A percentile compares a stretch with the other conserved stretches of the same genome.
Conservation (phyloP, 2,329 filamentous ascomycete species). For the Knufia fluminis region DNA sequence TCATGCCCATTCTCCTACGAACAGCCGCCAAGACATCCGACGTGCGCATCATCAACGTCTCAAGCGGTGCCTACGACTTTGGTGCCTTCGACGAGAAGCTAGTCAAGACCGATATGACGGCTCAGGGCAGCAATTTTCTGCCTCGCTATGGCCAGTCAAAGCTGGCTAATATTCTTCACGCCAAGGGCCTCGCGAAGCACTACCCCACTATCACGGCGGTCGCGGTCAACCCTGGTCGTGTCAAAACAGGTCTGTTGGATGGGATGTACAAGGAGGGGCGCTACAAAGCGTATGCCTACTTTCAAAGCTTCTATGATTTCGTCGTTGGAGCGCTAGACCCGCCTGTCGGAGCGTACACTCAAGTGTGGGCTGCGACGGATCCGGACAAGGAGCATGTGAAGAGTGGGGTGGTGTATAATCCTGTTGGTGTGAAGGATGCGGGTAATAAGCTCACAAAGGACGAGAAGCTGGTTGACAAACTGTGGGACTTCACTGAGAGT, state of each 20-base stretch:
- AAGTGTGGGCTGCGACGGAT: constrained; percentile 25
- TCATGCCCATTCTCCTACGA: constrained; percentile 28
- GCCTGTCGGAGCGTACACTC: constrained; percentile 9
- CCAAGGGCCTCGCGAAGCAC: constrained; percentile 31
- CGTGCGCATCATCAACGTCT: constrained; percentile 39
- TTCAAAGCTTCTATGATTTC: constrained; percentile 9
- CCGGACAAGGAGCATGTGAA: constrained; percentile 11
- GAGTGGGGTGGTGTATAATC: constrained; percentile 27
- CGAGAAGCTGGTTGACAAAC: neutral
- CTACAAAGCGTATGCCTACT: constrained; percentile 6
- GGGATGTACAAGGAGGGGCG: constrained; percentile 11
- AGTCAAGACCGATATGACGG: constrained; percentile 12
- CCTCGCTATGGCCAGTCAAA: constrained; percentile 39
- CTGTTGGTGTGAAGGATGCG: constrained; percentile 22
- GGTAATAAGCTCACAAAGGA: constrained; percentile 4
- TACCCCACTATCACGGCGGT: constrained; percentile 31
- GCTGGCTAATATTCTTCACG: constrained; percentile 40
- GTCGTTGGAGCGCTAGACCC: constrained; percentile 9
- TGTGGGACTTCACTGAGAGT: constrained; percentile 9
- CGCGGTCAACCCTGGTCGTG: constrained; percentile 35
- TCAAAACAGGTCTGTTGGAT: constrained; percentile 30
- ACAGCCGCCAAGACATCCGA: constrained; percentile 26
- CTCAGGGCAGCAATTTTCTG: neutral
- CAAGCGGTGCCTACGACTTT: constrained; percentile 23
- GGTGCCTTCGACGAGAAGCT: constrained; percentile 11